Base-by-base conservation (phyloP, 257 asterid genomes). In the Phtheirospermum japonicum region DNA sequence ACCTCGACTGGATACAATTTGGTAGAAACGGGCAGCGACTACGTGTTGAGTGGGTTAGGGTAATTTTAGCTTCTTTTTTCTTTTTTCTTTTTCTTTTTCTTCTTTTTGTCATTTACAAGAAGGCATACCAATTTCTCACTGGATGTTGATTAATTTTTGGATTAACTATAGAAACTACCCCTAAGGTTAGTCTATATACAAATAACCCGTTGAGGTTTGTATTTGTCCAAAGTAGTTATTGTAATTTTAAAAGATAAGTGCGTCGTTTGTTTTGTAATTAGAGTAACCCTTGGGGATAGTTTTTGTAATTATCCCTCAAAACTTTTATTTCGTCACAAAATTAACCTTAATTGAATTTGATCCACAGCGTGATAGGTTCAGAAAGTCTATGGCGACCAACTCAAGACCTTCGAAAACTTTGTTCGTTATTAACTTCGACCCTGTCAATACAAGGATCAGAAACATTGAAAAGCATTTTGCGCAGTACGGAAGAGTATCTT, bases 31-130 rank as follows among this genome's bases (percentile, higher is more conserved):
- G 95, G 51, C 95, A 89, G 32, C 77, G 84, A 51, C 85, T 91
- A 37, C 93, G 98, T 36, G 83, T 91, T 20, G 98, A 91, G 72
- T 88, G 93, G 97, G 84, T 95, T 37, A 88, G 84, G 95, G 98
- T 91, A 74, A n/a, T n/a, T n/a, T n/a, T n/a, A n/a, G n/a, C n/a
- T n/a, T n/a, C n/a, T n/a, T n/a, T n/a, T n/a, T n/a, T n/a, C n/a
- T n/a, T n/a, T n/a, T 57, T 49, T 43, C 61, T 23, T 42, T 51
- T 18, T 52, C 67, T 13, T 16, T 45, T 6, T 40, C 14, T 9
- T 14, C 7, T 68, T 13, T 20, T 8, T 51, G 52, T 28, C 45
- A 10, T 50, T 32, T 32, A 32, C 37, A 32, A 26, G 28, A 9
- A 26, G 17, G n/a, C n/a, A n/a, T 13, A n/a, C 31, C 42, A 26